Base-by-base conservation (phyloP, 768 basidiomycete genomes). In the Lentinus tigrinus region DNA sequence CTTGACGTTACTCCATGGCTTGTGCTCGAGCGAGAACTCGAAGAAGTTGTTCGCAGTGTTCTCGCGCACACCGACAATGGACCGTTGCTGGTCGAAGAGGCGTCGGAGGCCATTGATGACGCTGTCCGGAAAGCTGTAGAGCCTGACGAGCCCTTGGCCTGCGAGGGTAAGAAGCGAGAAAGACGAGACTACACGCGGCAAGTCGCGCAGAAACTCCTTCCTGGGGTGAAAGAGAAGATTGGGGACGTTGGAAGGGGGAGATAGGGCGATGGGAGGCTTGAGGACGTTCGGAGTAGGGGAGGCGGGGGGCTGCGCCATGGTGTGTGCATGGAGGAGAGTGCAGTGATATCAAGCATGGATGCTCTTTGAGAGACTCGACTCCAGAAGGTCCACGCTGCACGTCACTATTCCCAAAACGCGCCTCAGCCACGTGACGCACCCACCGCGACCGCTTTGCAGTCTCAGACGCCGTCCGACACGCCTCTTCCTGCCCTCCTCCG, bases 111-210 rank as follows among this genome's bases (percentile, higher is more conserved):
- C 75, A 42, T 71, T 69, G 65, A 87, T 73, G 58, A 86, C 76
- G 21, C 75, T 70, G 31, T 74, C 73, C 21, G 84, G 79, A 65
- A 91, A 91, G 58, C 85, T 84, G 70, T 88, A 90, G 55, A 91
- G 80, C 56, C 89, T 77, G 63, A 91, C 77, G 65, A 80, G 77
- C 63, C 81, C 84, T 23, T 85, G 73, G 59, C 84, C 78, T 13
- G 88, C 81, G 59, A 91, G 74, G n/a, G 89, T 81, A 46, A 91
- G 77, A 56, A 91, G 78, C 28, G 85, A 80, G 70, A 91, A 91
- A 19, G 83, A 74, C 65, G 83, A 88, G 39, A 74, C 69, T 16
- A 79, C 76, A 8, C 75, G 77, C 17, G 28, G 51, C 52, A 78
- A 79, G 65, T 88, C 82, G 36, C 79, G 82, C 58, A 87, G 73